Conservation (phyloP, 192 early-diverging fungal genomes). For the Podila minutissima region DNA sequence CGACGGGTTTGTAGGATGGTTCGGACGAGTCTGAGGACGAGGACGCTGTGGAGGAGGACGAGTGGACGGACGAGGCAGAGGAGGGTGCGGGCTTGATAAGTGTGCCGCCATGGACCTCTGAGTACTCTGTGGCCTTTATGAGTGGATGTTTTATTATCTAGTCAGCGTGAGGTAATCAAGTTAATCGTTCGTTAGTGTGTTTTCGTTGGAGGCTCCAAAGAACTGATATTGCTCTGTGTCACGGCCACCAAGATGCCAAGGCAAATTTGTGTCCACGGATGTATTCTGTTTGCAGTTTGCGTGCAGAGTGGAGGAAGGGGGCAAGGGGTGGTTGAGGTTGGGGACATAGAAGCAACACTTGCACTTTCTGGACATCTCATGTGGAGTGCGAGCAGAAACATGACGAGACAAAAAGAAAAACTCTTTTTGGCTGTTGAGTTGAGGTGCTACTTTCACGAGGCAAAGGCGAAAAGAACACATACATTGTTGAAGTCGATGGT, state of each 20-base stretch:
- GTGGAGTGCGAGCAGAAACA: too few species aligned
- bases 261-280: too few species aligned
- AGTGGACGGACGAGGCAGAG: constrained; percentile 33
- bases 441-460: too few species aligned
- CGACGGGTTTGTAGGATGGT: constrained; percentile 38
- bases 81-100: constrained; percentile 22
- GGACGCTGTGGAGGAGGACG: constrained; percentile 15
- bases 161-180: not conserved
- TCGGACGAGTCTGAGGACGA: constrained; percentile 2
- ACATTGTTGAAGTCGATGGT: constrained; percentile 53
- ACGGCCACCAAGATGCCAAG: too few species aligned
- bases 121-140: constrained; percentile 51
- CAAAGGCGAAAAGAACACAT: not conserved
- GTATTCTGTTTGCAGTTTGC: too few species aligned
- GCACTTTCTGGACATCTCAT: too few species aligned
- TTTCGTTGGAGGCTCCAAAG: too few species aligned
- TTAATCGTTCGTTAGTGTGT: not conserved
- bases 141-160: constrained; percentile 53
- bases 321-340: too few species aligned
- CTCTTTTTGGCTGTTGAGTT: not conserved
- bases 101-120: constrained; percentile 44
- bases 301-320: too few species aligned
- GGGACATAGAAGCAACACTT: too few species aligned
- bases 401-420: not conserved
- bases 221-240: too few species aligned